Base-by-base conservation (phyloP, 106 monocot genomes). In the Chionographis japonica region DNA sequence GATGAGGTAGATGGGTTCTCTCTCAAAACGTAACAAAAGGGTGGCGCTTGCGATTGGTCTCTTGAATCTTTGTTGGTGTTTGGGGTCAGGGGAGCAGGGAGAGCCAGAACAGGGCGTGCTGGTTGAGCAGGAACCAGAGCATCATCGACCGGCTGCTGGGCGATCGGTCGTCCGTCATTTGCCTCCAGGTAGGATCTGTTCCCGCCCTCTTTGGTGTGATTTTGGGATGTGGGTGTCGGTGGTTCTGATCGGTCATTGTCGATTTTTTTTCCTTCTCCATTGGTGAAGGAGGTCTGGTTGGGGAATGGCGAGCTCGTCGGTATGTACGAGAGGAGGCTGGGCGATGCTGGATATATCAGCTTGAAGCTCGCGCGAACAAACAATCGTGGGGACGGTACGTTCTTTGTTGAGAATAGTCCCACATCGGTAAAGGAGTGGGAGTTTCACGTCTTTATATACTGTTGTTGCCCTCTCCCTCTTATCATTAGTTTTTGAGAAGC, bases 141-240 rank as follows among this genome's bases (percentile, higher is more conserved):
- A 97, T 97, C 66, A 76, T 97, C 16, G 92, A 90, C 50, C 76
- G 76, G 35, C 72, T 97, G 54, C 70, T 97, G 50, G 70, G 58
- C 4, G 97, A 97, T 46, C 65, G 77, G 69, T 92, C 97, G 15
- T 97, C 97, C 40, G 85, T 97, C 55, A 89, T 97, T 52, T 95
- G 91, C 68, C 94, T 95, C 65, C 94, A 95, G 91, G 94, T 95
- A 35, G 50, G 54, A 8, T 52, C 3, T n/a, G 11, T 20, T 27
- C 27, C 27, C 27, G 27, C 27, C 27, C 27, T 27, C 38, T 42
- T 53, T 51, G 14, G 4, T 60, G 51, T 35, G 7, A 16, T 13
- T 39, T 12, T 63, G 64, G 43, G 50, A 63, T 68, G 54, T 37
- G 58, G 16, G n/a, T 54, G 52, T 2, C 8, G 10, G 38, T 40